Evolutionary conservation across 2,329 filamentous ascomycete genomes (phyloP), one percentile per base, ranked within the genome.

Genomic region (Cladophialophora exuberans): DNA sequence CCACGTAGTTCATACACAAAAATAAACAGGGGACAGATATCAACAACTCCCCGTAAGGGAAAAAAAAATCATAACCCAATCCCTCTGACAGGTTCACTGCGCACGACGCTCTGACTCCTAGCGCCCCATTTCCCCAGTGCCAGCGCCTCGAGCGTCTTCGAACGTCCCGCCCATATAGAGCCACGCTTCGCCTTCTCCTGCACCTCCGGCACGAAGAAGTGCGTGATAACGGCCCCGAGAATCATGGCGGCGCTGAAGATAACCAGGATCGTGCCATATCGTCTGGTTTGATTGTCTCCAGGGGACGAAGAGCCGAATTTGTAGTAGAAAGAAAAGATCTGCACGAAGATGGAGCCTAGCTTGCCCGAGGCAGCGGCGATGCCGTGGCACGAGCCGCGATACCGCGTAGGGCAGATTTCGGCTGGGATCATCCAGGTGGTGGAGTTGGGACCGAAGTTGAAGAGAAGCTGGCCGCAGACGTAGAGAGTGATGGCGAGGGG

Each of bases 391-490:
- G 77, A 79, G 48, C 73, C 79, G 15, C 80, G 74, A 62, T 82
- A 82, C 15, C 76, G 72, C 0, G 80, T 83, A 3, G 80, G 80
- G 59, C 82, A 83, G 47, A 81, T 73, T 58, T 82, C 80, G 10
- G 79, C 79, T n/a, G 80, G 77, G 31, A 82, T 77, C 62, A 77
- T 74, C 54, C 73, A 73, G 5, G 70, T 74, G 30, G 73, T 73
- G 59, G 69, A 69, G 43, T 73, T 73, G 28, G 71, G 71, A 56
- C 69, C 76, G 48, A 79, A 75, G 61, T 76, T 80, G 56, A 80
- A 81, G 9, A 76, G 61, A 2, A 73, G 65, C 52, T 79, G 75
- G 3, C 70, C 78, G 43, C 79, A 47, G 17, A 76, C 69, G 59
- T 76, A 79, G 22, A 78, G 62, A 1, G 69, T 62, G 0, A 78